Percentiles rank a stretch among this genome's conserved stretches.
These are phyloP conservation scores for Ophiostoma quercus DNA, from an alignment of 2,329 filamentous ascomycete genomes.

Conservation along the genomic window DNA sequence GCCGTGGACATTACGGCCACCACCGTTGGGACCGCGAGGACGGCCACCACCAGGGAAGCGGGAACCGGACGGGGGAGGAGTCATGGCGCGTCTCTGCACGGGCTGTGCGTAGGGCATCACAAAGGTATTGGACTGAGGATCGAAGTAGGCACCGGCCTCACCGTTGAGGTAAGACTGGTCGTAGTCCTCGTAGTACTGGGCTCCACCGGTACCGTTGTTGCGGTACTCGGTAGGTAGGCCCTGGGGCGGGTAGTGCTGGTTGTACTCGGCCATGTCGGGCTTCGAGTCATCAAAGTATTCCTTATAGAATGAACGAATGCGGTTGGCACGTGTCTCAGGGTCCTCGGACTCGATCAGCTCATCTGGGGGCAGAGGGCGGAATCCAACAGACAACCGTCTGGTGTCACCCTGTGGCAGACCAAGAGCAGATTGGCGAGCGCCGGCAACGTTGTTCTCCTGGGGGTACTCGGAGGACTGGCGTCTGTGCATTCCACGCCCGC, in stretches of 20 bases:
- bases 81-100: slow-evolving; percentile 87
- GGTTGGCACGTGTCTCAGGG: slow-evolving; percentile 88
- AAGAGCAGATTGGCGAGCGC: slow-evolving; percentile 36
- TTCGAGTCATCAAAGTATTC: slow-evolving; percentile 94
- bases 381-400: slow-evolving; percentile 60
- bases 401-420: slow-evolving; percentile 51
- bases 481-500: slow-evolving; percentile 26
- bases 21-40: slow-evolving; percentile 33
- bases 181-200: slow-evolving; percentile 69
- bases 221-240: slow-evolving; percentile 22
- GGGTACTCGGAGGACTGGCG: slow-evolving; percentile 32
- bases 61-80: slow-evolving; percentile 66
- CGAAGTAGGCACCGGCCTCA: slow-evolving; percentile 59
- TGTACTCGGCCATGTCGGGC: slow-evolving; percentile 31
- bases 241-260: slow-evolving; percentile 28
- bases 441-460: slow-evolving; percentile 14
- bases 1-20: slow-evolving; percentile 37
- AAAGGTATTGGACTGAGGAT: slow-evolving; percentile 63
- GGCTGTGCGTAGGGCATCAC: slow-evolving; percentile 78
- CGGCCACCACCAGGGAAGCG: slow-evolving; percentile 39
- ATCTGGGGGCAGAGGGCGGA: slow-evolving; percentile 83
- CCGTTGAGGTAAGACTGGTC: slow-evolving; percentile 59
- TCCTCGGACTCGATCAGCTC: slow-evolving; percentile 76
- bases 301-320: slow-evolving; percentile 98
- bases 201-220: slow-evolving; percentile 25